Evolutionary conservation across 352 stramenopile species (phyloP).

Genomic region (Phytophthora sp.): DNA sequence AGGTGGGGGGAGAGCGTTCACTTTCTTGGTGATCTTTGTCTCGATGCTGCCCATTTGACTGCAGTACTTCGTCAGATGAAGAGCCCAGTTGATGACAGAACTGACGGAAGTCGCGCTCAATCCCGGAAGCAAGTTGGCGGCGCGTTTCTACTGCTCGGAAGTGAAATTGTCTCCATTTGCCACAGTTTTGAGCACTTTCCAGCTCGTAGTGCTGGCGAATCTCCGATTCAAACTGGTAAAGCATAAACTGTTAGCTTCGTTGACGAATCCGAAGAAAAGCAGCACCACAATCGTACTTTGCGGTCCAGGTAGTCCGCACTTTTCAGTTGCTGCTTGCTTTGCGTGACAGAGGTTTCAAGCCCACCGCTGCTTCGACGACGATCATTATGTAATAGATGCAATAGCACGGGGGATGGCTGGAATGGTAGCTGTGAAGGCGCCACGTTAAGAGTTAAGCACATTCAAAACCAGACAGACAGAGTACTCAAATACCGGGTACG

Average conservation of each 20-base stretch:
- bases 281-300: constrained; percentile 40
- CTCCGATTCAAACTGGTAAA: constrained; percentile 57
- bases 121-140: constrained; percentile 26
- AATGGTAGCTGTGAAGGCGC: constrained; percentile 46
- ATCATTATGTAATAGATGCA: constrained; percentile 51
- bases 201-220: constrained; percentile 66
- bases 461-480: neutral
- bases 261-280: neutral
- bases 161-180: constrained; percentile 61
- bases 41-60: neutral
- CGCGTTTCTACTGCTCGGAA: constrained; percentile 30
- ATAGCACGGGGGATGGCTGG: constrained; percentile 56
- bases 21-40: constrained; percentile 18
- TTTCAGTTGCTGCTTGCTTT: constrained; percentile 29
- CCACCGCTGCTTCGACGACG: constrained; percentile 21
- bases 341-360: constrained; percentile 25
- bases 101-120: constrained; percentile 41
- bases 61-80: neutral
- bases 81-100: constrained; percentile 29
- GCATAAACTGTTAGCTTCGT: neutral
- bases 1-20: neutral
- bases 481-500: constrained; percentile 38
- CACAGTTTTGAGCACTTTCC: constrained; percentile 54
- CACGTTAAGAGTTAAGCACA: neutral
- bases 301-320: constrained; percentile 58